Evolutionary conservation across 257 asterid genomes (phyloP).

Genomic region (Ilex aquifolium): DNA sequence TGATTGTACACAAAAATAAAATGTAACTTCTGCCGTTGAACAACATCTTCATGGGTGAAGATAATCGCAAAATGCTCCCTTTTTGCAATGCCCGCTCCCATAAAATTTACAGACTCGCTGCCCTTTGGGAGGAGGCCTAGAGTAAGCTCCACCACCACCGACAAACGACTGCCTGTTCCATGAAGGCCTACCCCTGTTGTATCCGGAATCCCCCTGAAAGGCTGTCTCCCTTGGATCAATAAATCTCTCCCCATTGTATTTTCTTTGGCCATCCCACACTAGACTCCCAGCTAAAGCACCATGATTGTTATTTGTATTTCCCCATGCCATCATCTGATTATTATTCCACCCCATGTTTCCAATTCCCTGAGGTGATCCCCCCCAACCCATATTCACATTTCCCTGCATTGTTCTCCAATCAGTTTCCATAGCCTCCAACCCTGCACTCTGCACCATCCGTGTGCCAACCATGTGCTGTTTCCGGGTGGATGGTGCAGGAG

Average conservation of each 20-base stretch:
- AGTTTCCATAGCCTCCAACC: slow-evolving; percentile 39
- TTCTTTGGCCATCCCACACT: slow-evolving; percentile 70
- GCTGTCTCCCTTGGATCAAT: slow-evolving; percentile 64
- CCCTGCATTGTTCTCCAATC: slow-evolving; percentile 62
- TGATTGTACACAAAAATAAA: slow-evolving; percentile 24
- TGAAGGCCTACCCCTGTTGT: slow-evolving; percentile 51
- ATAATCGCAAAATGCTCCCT: slow-evolving; percentile 87
- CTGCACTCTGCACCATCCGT: slow-evolving; percentile 21
- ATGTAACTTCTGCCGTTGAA: slow-evolving; percentile 8
- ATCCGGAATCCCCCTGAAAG: slow-evolving; percentile 50
- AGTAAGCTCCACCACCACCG: slow-evolving; percentile 54
- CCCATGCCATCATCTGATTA: slow-evolving; percentile 48
- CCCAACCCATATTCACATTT: slow-evolving; percentile 61
- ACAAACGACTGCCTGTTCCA: slow-evolving; percentile 67
- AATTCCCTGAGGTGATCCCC: slow-evolving; percentile 59
- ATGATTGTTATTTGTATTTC: slow-evolving; percentile 37
- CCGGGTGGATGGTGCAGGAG: slow-evolving; percentile 27
- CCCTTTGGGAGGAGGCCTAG: slow-evolving; percentile 61
- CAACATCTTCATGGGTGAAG: slow-evolving; percentile 53
- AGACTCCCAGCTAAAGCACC: slow-evolving; percentile 42
- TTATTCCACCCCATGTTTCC: slow-evolving; percentile 45
- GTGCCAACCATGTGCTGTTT: slow-evolving; percentile 34
- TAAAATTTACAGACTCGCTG: slow-evolving; percentile 86
- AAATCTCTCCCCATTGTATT: slow-evolving; percentile 59
- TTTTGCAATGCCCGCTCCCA: slow-evolving; percentile 84